Base-by-base conservation (phyloP, 805 yeast genomes). In the Yarrowia divulgata region DNA sequence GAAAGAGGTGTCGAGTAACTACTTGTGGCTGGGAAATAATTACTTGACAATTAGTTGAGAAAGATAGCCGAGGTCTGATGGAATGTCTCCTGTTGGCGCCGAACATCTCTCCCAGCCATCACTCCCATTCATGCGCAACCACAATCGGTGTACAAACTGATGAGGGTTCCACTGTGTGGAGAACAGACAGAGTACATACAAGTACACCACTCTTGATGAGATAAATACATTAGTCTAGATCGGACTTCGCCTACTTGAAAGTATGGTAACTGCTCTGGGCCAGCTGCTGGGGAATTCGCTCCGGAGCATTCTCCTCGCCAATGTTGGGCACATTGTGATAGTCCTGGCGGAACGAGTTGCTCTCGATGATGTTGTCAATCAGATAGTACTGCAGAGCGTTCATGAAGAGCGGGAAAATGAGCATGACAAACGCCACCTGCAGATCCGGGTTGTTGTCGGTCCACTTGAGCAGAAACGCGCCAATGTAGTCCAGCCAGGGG, bases 391-490 rank as follows among this genome's bases (percentile, higher is more conserved):
- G 90, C 5, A 81, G 62, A 39, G 82, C 77, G 72, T 81, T 81
- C 84, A 81, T 81, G 32, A 80, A 71, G 34, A 79, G 71, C 18
- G 82, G 82, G 72, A 80, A 79, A 0, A 70, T 85, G 75, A 95
- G 85, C 88, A 94, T 89, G 34, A 95, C 97, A 71, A 94, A 85
- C 48, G 90, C 88, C 16, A 94, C 91, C 77, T 95, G 97, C 46
- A 92, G 83, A 71, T 89, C 87, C 2, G 97, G 95, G 77, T 88
- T 87, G 67, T 85, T 85, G 73, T 89, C 88, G 5, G 95, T 85
- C 95, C 97, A 90, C n/a, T 90, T 86, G 34, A 94, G 80, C 42
- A 93, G 79, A 81, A 90, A 86, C 70, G 88, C 88, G 14, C 96
- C 92, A 55, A 90, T 81, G 48, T 81, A 81, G 71, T 90, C 93